Base-by-base conservation (phyloP, 345 rosid genomes). In the Citrus reticulata region DNA sequence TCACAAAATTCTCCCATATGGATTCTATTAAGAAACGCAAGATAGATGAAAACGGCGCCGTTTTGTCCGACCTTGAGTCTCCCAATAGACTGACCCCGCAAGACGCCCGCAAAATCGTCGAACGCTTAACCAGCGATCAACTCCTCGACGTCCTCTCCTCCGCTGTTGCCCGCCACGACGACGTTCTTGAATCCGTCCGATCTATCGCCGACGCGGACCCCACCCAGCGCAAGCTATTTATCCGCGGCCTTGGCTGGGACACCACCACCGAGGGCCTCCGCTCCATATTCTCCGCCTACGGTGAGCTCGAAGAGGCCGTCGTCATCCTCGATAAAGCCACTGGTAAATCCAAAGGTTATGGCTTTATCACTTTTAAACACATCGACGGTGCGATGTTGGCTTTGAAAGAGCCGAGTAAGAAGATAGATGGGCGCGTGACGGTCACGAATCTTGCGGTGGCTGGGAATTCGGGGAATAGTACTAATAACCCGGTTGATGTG, bases 171-270 rank as follows among this genome's bases (percentile, higher is more conserved):
- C 75, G 85, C 37, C 94, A 94, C 79, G 68, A 87, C 0, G 93
- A 93, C 29, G 85, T 94, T 3, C 85, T 89, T 0, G 89, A 82
- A 0, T 49, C 87, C 11, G 93, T 93, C 27, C 80, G 95, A 42
- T 72, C 90, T 11, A 73, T 91, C 46, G 97, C 96, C 0, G 96
- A 94, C 46, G 75, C 85, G 7, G 97, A 94, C 27, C 81, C 90
- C 73, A 69, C 95, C 25, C 96, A 88, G 84, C 88, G 98, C 46
- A 94, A 94, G 87, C 87, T 94, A 14, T 94, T 94, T 79, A 80
- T 94, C 27, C 97, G 94, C 40, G 98, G 98, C 20, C 91, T 94
- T 19, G 95, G 94, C 37, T 92, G 92, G 93, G 96, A 94, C 54
- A 93, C 98, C 6, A 93, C 94, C 7, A 84, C 94, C 54, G 98